Evolutionary conservation across 345 rosid species (phyloP), one percentile per base, ranked within the genome.

Genomic region (Lumnitzera littorea): DNA sequence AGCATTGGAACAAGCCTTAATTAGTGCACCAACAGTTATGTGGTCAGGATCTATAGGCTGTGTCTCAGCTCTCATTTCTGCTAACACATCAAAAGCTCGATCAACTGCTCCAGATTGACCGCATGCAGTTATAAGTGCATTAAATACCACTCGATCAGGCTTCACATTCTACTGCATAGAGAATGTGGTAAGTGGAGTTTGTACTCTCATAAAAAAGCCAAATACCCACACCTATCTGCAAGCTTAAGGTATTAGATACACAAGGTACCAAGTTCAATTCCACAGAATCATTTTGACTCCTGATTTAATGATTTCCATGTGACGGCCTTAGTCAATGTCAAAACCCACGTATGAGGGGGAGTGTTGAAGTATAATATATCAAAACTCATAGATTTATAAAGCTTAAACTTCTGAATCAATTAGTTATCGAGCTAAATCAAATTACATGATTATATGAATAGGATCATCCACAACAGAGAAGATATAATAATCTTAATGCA

Each of bases 131-230:
- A 92, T 92, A 73, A 92, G 96, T 58, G 96, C 96, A 74, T 92
- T 92, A 79, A 89, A 92, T 57, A 92, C 85, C 76, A 92, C 98
- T 78, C 89, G 91, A 80, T 92, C 98, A 76, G 96, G 96, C 84
- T 89, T 80, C 82, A 92, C 95, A 31, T 89, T 89, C 98, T 92
- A 89, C 96, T 89, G 94, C 78, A 80, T 69, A 74, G 48, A 84
- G 77, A 79, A 76, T 70, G 65, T 76, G 62, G 69, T 79, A 73
- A 85, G 74, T 55, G 63, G 61, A 62, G 59, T 74, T 53, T 60
- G 46, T 58, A 36, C 51, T 7, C 20, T 16, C 12, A 15, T 12
- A 11, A 52, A 47, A 59, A 12, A 16, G 24, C 47, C 13, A 25
- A 13, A 52, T n/a, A 16, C 10, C 9, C 10, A 36, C 11, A 36